Conservation (phyloP, 805 yeast species). For the Kodamaea jinghongensis region DNA sequence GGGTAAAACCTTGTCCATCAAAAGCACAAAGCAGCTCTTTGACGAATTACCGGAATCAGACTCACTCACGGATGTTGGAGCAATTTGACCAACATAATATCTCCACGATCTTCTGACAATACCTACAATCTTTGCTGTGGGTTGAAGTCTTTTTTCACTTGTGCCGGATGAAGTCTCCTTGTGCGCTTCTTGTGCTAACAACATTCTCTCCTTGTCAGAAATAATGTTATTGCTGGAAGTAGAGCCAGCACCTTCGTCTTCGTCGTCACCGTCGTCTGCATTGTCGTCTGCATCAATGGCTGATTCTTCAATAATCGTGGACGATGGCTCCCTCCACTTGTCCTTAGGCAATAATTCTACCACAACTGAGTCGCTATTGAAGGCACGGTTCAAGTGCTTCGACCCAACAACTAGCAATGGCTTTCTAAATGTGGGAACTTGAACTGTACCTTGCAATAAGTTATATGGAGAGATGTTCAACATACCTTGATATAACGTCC, state of each 20-base stretch:
- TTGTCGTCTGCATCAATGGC: slow-evolving; percentile 57
- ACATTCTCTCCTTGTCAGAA: slow-evolving; percentile 67
- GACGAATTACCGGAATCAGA: slow-evolving; percentile 61
- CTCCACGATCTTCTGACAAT: slow-evolving; percentile 91
- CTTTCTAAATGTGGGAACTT: slow-evolving; percentile 67
- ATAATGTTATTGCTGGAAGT: slow-evolving; percentile 35
- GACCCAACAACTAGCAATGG: slow-evolving; percentile 83
- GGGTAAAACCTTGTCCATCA: slow-evolving; percentile 89
- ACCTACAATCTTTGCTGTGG: slow-evolving; percentile 93
- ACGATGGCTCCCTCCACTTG: slow-evolving; percentile 85
- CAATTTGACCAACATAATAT: slow-evolving; percentile 90
- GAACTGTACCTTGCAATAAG: slow-evolving; percentile 81
- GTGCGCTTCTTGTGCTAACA: slow-evolving; percentile 75
- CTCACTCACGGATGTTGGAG: slow-evolving; percentile 63
- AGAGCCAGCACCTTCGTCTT: slow-evolving; percentile 17
- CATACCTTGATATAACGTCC: slow-evolving; percentile 82
- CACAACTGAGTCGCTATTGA: slow-evolving; percentile 88
- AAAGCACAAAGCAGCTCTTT: slow-evolving; percentile 74
- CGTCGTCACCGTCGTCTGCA: slow-evolving; percentile 55
- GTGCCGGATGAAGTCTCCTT: slow-evolving; percentile 48
- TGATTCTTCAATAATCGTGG: slow-evolving; percentile 75
- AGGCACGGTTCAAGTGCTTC: slow-evolving; percentile 82
- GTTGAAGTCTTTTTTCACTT: slow-evolving; percentile 53
- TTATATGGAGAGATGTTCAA: slow-evolving; percentile 82
- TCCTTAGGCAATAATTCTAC: slow-evolving; percentile 83